Percentiles rank a stretch among this genome's conserved stretches.
phyloP scores from a whole-genome alignment of 352 stramenopile genomes.

The Pythium dissimile region DNA sequence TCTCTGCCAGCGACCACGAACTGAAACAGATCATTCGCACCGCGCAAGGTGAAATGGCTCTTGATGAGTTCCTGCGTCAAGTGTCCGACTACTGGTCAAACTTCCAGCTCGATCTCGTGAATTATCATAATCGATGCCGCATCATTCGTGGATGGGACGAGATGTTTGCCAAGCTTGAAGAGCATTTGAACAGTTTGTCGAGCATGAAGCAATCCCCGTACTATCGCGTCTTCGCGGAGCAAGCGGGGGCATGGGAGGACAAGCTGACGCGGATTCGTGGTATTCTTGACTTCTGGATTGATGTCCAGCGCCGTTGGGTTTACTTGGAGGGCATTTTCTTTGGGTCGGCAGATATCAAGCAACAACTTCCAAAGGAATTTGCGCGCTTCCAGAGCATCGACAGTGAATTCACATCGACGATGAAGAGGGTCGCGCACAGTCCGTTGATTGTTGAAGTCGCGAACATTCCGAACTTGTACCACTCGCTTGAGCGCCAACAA shows the following conservation, averaged over 20 bases:
- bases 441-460: slow-evolving; percentile 95
- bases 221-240: slow-evolving; percentile 98
- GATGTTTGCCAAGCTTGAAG: slow-evolving; percentile 99
- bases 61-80: slow-evolving; percentile 98
- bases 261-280: slow-evolving; percentile 95
- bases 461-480: slow-evolving; percentile 88
- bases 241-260: slow-evolving; percentile 97
- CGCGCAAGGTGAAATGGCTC: slow-evolving; percentile 99
- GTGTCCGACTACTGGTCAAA: slow-evolving; percentile 90
- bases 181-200: slow-evolving; percentile 97
- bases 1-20: slow-evolving; percentile 92
- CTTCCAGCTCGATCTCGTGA: slow-evolving; percentile 90
- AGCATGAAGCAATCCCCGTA: slow-evolving; percentile 99
- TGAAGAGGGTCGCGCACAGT: slow-evolving; percentile 96
- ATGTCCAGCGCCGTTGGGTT: slow-evolving; percentile 99
- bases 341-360: slow-evolving; percentile 97
- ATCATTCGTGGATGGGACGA: slow-evolving; percentile 99
- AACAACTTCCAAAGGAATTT: slow-evolving; percentile 98
- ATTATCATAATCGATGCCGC: slow-evolving; percentile 93
- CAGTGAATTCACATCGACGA: slow-evolving; percentile 98
- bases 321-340: slow-evolving; percentile 99
- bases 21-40: slow-evolving; percentile 96
- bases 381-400: slow-evolving; percentile 98
- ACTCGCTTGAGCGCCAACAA: slow-evolving; percentile 92
- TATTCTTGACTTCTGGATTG: slow-evolving; percentile 99